Conservation (phyloP, 2,329 filamentous ascomycete genomes). For the Bimuria novae-zelandiae region DNA sequence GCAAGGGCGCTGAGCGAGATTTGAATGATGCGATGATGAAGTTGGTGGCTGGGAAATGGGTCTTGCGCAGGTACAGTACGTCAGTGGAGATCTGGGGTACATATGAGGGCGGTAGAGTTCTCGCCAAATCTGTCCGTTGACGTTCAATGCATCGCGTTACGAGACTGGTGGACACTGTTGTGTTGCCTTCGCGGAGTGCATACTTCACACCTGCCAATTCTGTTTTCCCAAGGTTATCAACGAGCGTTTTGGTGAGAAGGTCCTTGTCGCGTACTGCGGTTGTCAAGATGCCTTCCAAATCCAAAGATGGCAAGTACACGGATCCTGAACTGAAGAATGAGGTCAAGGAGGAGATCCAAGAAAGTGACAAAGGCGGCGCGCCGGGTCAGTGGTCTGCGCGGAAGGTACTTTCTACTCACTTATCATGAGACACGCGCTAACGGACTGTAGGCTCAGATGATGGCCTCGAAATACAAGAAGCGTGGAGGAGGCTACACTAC, state of each 20-base stretch:
- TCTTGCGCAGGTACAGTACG: conserved; percentile 22
- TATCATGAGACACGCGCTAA: not conserved
- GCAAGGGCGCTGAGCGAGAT: not conserved
- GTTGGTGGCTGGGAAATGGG: conserved; percentile 14
- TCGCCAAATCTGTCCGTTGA: not conserved
- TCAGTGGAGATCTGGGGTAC: conserved; percentile 22
- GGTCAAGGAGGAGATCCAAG: conserved; percentile 54
- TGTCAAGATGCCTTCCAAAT: conserved; percentile 42
- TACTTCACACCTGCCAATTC: not conserved
- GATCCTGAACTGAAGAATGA: conserved; percentile 53
- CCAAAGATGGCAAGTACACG: conserved; percentile 52
- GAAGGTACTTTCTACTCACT: conserved; percentile 41
- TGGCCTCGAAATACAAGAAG: conserved; percentile 54
- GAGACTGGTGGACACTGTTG: not conserved
- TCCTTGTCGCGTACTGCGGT: not conserved
- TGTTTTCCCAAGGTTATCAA: too few species aligned
- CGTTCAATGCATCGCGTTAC: not conserved
- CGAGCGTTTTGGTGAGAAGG: not conserved
- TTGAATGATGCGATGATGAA: conserved; percentile 19
- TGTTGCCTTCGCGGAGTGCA: not conserved
- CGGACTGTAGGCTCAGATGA: conserved; percentile 50
- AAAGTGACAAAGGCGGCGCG: conserved; percentile 52
- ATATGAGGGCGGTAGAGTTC: conserved; percentile 12
- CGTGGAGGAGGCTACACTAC: conserved; percentile 54
- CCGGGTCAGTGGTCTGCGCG: conserved; percentile 57